Conservation (phyloP, 495 filamentous ascomycete species). For the Daldinia vernicosa region DNA sequence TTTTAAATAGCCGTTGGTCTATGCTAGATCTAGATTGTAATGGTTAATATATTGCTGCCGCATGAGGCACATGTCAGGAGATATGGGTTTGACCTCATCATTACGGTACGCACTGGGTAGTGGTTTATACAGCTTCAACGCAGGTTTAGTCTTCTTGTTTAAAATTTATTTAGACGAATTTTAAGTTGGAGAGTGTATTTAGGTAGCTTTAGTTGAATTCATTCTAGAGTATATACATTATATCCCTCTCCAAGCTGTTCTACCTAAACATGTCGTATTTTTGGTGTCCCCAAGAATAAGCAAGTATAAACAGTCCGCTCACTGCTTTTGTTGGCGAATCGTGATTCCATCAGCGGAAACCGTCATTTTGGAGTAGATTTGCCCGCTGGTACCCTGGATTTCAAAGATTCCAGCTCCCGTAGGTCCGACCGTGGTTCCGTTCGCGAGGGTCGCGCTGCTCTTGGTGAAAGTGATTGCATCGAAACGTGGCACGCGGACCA, state of each 20-base stretch:
- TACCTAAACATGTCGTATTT: neutral
- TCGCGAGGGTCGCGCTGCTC: slow-evolving; percentile 7
- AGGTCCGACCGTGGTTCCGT: slow-evolving; percentile 2
- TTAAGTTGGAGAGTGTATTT: neutral
- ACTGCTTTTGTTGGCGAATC: slow-evolving; percentile 9
- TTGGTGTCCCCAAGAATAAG: neutral
- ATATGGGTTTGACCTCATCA: neutral
- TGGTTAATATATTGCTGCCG: neutral
- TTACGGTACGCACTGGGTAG: neutral
- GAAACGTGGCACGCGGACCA: slow-evolving; percentile 17
- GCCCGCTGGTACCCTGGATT: slow-evolving; percentile 19
- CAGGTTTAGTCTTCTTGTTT: neutral
- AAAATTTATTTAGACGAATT: neutral
- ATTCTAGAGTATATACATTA: neutral
- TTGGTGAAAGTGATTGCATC: slow-evolving; percentile 8
- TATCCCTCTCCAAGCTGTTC: neutral
- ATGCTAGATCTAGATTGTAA: neutral
- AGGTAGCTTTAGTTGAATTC: neutral
- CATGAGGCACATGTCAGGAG: neutral
- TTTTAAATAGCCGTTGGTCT: neutral
- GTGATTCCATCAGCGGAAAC: slow-evolving; percentile 1
- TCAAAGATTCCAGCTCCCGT: slow-evolving; percentile 4
- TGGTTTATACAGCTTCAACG: neutral
- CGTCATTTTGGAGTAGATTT: slow-evolving; percentile 14
- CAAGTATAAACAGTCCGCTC: neutral